Base-by-base conservation (phyloP, 306 rosid genomes). In the Acacia confusa region DNA sequence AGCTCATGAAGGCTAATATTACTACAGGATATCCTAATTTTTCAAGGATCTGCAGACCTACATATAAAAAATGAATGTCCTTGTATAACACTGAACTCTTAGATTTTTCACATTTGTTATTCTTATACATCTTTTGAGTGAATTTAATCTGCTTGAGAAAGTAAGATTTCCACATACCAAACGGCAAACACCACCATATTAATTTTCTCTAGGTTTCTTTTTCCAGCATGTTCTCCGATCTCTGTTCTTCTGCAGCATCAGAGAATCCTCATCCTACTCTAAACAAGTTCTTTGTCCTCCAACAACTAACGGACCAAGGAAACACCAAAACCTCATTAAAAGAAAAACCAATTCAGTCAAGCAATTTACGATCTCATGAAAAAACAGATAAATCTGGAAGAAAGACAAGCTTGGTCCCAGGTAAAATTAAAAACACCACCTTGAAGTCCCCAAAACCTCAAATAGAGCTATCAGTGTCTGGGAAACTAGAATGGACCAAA, bases 401-500 rank as follows among this genome's bases (percentile, higher is more conserved):
- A 81, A 88, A 17, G 77, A 44, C 85, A 24, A 79, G 86, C 48
- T 16, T 61, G 43, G 67, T 43, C 30, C 83, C 57, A 5, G 79
- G 86, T 38, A 88, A 89, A 36, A 36, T 36, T 36, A 36, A 36
- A 82, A 86, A 86, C 79, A 86, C 80, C 72, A 85, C 81, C 71
- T 57, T 71, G 25, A 92, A 81, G 87, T 47, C 88, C 48, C 48
- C 86, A 9, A 93, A 90, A 82, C 63, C 79, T 17, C 45, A 81
- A 9, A 3, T 73, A 0, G 89, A 88, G 68, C 43, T 95, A 85
- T 87, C 86, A 70, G 87, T 19, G 45, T 63, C 69, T 3, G 99
- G 92, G 82, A 93, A 91, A 74, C 90, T 86, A 77, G 99, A 95
- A 89, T 93, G 97, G 99, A 89, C 92, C 8, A 89, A 88, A 81